Evolutionary conservation across 805 yeast species (phyloP), one percentile per base, ranked within the genome.

Genomic region (Candida ascalaphidarum): DNA sequence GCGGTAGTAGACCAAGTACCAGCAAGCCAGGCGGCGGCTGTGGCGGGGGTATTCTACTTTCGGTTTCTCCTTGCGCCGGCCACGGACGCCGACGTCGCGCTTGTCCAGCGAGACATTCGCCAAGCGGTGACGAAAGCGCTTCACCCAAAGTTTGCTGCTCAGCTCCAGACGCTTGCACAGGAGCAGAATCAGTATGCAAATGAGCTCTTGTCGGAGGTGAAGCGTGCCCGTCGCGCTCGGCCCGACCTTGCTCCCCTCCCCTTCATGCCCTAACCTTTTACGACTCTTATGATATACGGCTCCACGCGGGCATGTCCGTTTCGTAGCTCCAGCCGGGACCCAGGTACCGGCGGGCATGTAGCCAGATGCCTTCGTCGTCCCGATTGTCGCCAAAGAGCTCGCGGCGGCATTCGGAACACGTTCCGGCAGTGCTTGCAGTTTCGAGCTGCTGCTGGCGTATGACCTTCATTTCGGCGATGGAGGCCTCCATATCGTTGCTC

Each of bases 261-360:
- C n/a, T n/a, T n/a, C n/a, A n/a, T n/a, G n/a, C n/a, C n/a, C n/a
- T n/a, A n/a, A n/a, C n/a, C n/a, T n/a, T n/a, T n/a, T n/a, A n/a
- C n/a, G n/a, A n/a, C n/a, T n/a, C n/a, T n/a, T n/a, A n/a, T n/a
- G n/a, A n/a, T n/a, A n/a, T n/a, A n/a, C n/a, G n/a, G n/a, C n/a
- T n/a, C n/a, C n/a, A n/a, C n/a, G n/a, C n/a, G n/a, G n/a, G n/a
- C n/a, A n/a, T n/a, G n/a, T n/a, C n/a, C n/a, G n/a, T n/a, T n/a
- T n/a, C n/a, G n/a, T n/a, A n/a, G n/a, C n/a, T n/a, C n/a, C n/a
- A n/a, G n/a, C n/a, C n/a, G n/a, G n/a, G n/a, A n/a, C n/a, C n/a
- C n/a, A n/a, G n/a, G 34, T 71, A 68, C 20, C 48, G 47, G 22
- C 40, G 50, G 2, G 78, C 70, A 50, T 73, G 78, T 29, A 73